Evolutionary conservation across 2,329 filamentous ascomycete species (phyloP), one percentile per base, ranked within the genome.

Genomic region (Phialocephala sp.): DNA sequence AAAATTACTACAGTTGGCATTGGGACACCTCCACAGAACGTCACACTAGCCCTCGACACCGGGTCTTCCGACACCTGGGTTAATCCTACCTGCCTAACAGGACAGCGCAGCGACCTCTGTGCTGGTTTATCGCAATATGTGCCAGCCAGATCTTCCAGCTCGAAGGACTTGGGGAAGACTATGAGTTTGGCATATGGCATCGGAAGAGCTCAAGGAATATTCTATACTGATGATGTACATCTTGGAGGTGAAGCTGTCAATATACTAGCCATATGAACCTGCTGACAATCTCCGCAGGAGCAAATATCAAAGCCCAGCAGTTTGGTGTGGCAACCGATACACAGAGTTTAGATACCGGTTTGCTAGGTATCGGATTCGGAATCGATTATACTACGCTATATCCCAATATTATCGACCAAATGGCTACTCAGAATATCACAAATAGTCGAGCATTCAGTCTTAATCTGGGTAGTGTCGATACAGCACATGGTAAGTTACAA

Each of bases 371-470:
- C 2, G 61, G 64, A 22, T 56, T 66, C 18, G 50, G 67, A 27
- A 18, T 32, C 11, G 24, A 43, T 43, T 20, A 45, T n/a, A 57
- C 45, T 8, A 69, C 69, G 3, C 43, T n/a, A 6, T 72, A 72
- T 60, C 43, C 55, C 1, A 68, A 64, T 54, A 52, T 71, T 8
- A 60, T 71, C n/a, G 69, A 71, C 58, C 59, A 65, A 39, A 56
- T 71, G 27, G 55, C 27, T 15, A 15, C 35, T 1, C 68, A 70
- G 55, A 67, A 64, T 3, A 59, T 66, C 5, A 70, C 63, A 3
- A 50, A 64, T 11, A 71, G 68, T 47, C 55, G 65, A 14, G 65
- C 69, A 14, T 71, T 71, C 36, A 70, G 68, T 62, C 41, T 70
- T 2, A 54, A 68, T 55, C 47, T 70, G 0, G 58, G 59, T 8